Conservation (phyloP, 2,329 filamentous ascomycete species). For the Bipolaris sorokiniana region DNA sequence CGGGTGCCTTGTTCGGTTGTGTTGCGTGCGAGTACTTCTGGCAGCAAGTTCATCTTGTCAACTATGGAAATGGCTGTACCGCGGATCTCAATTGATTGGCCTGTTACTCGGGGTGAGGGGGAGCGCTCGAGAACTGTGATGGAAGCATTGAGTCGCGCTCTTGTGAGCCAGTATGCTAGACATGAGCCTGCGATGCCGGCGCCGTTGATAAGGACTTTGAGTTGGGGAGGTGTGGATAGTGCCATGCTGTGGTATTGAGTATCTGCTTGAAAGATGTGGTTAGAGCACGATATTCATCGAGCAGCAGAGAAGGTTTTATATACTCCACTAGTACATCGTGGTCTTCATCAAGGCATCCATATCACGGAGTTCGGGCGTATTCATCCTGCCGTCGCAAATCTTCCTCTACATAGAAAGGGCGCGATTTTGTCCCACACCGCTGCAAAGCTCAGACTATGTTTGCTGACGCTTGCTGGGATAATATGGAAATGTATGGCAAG, state of each 20-base stretch:
- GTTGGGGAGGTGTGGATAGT: conserved; percentile 17
- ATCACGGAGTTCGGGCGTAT: background rate
- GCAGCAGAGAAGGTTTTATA: background rate
- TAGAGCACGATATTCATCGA: background rate
- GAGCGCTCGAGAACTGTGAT: conserved; percentile 56
- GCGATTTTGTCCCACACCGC: background rate
- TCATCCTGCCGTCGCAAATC: background rate
- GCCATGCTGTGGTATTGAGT: conserved; percentile 6
- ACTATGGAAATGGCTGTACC: conserved; percentile 52
- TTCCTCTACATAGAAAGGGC: background rate
- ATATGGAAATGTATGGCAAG: background rate
- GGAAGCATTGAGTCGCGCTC: conserved; percentile 34
- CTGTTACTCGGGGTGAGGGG: conserved; percentile 47
- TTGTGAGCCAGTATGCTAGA: conserved; percentile 45
- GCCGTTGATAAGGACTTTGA: conserved; percentile 47
- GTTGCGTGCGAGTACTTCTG: conserved; percentile 42
- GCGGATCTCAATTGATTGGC: conserved; percentile 56
- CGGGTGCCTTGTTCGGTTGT: conserved; percentile 52
- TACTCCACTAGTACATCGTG: background rate
- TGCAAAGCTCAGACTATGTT: background rate
- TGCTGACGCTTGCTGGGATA: background rate
- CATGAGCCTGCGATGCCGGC: conserved; percentile 50
- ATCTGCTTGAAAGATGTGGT: background rate
- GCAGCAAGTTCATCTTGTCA: conserved; percentile 49
- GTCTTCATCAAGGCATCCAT: background rate